Conservation (phyloP, 345 rosid species). For the Arabis alpina region DNA sequence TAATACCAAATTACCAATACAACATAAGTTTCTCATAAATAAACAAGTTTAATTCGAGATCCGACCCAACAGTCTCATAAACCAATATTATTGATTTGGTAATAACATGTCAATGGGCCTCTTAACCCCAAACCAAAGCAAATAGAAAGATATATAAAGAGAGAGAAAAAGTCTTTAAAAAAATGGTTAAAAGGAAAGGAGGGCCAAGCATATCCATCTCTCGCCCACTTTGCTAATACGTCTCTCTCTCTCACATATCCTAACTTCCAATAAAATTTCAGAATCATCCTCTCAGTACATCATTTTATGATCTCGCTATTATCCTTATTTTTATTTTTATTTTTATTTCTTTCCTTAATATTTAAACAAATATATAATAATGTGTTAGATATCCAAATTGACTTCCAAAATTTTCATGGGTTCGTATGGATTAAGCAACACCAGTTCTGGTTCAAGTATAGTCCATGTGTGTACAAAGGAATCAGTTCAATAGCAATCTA, state of each 20-base stretch:
- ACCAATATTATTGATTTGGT: too few species aligned
- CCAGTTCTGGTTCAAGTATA: neutral
- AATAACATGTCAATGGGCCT: too few species aligned
- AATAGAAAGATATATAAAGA: neutral
- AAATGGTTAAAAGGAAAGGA: constrained; percentile 23
- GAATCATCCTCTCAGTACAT: constrained; percentile 34
- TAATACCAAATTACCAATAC: too few species aligned
- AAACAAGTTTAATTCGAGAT: too few species aligned
- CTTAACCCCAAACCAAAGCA: too few species aligned
- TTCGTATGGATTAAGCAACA: neutral
- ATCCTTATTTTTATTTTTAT: constrained; percentile 12
- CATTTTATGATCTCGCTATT: constrained; percentile 24
- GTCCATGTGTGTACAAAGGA: neutral
- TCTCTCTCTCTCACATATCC: constrained; percentile 41
- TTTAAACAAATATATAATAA: neutral
- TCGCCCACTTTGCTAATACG: constrained; percentile 34
- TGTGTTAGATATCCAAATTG: neutral
- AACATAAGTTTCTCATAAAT: too few species aligned
- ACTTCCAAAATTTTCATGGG: neutral
- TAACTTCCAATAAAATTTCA: constrained; percentile 44
- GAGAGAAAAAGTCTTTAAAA: neutral
- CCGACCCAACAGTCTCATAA: too few species aligned
- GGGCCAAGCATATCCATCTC: constrained; percentile 40
- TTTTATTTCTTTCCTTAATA: too few species aligned
- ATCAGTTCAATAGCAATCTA: neutral